Evolutionary conservation across 371 early-diverging fungal genomes (phyloP).

Genomic region (Circinella umbellata): DNA sequence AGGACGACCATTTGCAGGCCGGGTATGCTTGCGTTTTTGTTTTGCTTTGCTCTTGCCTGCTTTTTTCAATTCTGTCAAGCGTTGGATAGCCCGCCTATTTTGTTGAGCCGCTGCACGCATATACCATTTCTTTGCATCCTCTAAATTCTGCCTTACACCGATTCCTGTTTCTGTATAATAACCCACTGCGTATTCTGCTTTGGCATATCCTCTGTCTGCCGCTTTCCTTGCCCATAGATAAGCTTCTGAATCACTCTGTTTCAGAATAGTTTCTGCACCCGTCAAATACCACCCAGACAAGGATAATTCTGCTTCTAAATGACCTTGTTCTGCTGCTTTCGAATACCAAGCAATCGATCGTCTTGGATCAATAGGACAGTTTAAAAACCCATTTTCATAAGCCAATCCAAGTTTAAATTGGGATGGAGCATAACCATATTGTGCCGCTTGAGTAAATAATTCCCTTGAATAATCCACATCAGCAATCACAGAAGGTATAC

Average conservation of each 20-base stretch:
- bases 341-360: conserved; percentile 97
- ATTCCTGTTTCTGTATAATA: conserved; percentile 85
- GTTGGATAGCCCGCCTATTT: conserved; percentile 73
- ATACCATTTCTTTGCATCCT: conserved; percentile 83
- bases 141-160: conserved; percentile 68
- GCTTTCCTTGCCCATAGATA: conserved; percentile 89
- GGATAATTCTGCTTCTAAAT: conserved; percentile 83
- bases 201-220: conserved; percentile 81
- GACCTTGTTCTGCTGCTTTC: conserved; percentile 86
- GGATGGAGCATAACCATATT: conserved; percentile 92
- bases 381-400: conserved; percentile 93
- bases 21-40: conserved; percentile 39
- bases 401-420: conserved; percentile 92
- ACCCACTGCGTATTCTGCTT: conserved; percentile 91
- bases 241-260: conserved; percentile 83
- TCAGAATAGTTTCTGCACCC: conserved; percentile 79
- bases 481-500: conserved; percentile 76
- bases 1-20: conserved; percentile 30
- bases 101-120: conserved; percentile 77
- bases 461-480: conserved; percentile 90
- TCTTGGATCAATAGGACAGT: conserved; percentile 88
- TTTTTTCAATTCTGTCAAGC: conserved; percentile 76
- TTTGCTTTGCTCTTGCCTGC: conserved; percentile 47
- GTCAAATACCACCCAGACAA: conserved; percentile 92
- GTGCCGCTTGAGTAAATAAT: conserved; percentile 89